Evolutionary conservation across 2,329 filamentous ascomycete genomes (phyloP), one percentile per base, ranked within the genome.

Genomic region (Hymenoscyphus occultus): DNA sequence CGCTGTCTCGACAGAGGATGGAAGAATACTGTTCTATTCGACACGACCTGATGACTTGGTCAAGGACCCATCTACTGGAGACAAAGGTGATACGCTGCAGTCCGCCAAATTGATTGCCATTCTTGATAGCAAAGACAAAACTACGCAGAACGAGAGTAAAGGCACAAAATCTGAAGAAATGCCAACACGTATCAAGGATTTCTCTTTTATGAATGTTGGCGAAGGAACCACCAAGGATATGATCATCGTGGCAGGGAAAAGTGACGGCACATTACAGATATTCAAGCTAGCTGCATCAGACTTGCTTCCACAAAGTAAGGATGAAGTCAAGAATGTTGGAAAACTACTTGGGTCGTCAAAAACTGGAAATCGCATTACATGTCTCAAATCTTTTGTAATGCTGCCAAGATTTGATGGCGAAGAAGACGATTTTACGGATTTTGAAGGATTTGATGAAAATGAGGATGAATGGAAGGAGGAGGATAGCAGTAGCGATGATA

Each of bases 281-380:
- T 98, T 93, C 90, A 83, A 78, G 67, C 71, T 96, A 40, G 73
- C 73, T 62, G 69, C 74, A n/a, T 72, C 73, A 35, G 72, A 73
- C 59, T 59, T 76, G 39, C 19, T 59, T n/a, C 48, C 64, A 35
- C 79, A 83, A 64, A 69, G 70, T 75, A 68, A 57, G 67, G n/a
- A 6, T 51, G 57, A 59, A 32, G 57, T 19, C 66, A 68, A 70
- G 69, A 66, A 74, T 64, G 66, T 75, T 69, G 74, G 73, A 51
- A 77, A 91, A 28, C 75, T 96, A 63, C 76, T 97, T 56, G 92
- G 89, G 16, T 87, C 85, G 39, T 95, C 95, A 73, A 90, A 93
- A 77, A 97, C 93, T 28, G 88, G 89, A 57, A 93, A 94, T 76
- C 83, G 95, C 64, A 93, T 98, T 70, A 98, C 93, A 45, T 98